Percentiles rank a stretch among this genome's conserved stretches.
Evolutionary conservation across 73 alveolate genomes (phyloP).

Genomic region (Paramecium sonneborni): DNA sequence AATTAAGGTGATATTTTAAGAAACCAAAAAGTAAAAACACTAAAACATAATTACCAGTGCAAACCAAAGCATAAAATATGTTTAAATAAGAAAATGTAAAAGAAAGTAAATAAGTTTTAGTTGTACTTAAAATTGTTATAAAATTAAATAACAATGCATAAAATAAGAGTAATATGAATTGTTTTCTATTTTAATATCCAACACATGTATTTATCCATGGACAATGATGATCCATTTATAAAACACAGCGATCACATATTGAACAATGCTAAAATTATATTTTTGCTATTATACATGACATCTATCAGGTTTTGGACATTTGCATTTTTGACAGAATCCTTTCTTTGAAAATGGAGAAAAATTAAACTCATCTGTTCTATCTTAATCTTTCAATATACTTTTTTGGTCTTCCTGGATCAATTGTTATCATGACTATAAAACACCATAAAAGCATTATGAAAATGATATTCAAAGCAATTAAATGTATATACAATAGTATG

Average conservation of each 20-base stretch:
- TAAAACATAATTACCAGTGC: slow-evolving; percentile 16
- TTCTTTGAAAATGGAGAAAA: background rate
- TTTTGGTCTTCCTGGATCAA: slow-evolving; percentile 56
- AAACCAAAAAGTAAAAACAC: background rate
- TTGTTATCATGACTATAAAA: background rate
- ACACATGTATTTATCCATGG: slow-evolving; percentile 73
- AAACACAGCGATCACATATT: slow-evolving; percentile 64
- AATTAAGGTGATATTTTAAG: slow-evolving; percentile 57
- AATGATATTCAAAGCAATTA: background rate
- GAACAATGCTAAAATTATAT: slow-evolving; percentile 60
- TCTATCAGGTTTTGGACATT: slow-evolving; percentile 64
- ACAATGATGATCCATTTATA: slow-evolving; percentile 73
- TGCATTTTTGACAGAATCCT: slow-evolving; percentile 4
- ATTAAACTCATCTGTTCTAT: background rate
- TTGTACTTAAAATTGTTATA: background rate
- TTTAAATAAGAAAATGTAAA: background rate
- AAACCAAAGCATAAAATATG: background rate
- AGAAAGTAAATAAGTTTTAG: background rate
- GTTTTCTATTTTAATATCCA: slow-evolving; percentile 63
- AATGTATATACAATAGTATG: background rate
- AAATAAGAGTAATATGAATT: slow-evolving; percentile 54
- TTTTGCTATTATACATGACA: slow-evolving; percentile 53
- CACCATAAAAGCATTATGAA: slow-evolving; percentile 37
- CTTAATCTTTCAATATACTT: background rate
- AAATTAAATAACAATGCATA: slow-evolving; percentile 32